Conservation (phyloP, 768 basidiomycete species). For the Mycena floridula region DNA sequence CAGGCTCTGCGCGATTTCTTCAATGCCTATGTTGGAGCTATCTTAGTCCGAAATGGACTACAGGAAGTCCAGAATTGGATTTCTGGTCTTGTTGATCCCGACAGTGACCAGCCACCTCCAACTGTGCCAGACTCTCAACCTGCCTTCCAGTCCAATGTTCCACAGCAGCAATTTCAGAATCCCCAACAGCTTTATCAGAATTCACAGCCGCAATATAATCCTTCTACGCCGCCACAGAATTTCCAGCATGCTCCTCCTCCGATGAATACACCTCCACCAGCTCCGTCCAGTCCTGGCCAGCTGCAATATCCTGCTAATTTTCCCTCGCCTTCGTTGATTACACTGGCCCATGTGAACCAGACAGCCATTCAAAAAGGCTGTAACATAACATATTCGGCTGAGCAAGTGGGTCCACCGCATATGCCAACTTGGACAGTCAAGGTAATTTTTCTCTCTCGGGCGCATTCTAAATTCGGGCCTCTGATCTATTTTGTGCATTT, state of each 20-base stretch:
- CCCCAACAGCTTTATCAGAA: not conserved
- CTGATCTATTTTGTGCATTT: no score
- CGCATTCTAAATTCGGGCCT: no score
- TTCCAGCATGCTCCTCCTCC: conserved; percentile 10
- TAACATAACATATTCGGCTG: conserved; percentile 39
- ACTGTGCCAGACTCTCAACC: no score
- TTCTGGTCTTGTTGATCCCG: conserved; percentile 28
- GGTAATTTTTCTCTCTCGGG: no score
- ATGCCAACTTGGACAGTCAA: conserved; percentile 53
- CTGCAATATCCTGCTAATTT: conserved; percentile 28
- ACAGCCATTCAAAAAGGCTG: conserved; percentile 42
- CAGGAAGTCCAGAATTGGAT: conserved; percentile 32
- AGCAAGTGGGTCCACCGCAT: conserved; percentile 45
- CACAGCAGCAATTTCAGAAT: no score
- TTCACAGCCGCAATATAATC: conserved; percentile 1
- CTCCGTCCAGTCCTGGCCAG: conserved; percentile 8
- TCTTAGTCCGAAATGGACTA: conserved; percentile 32
- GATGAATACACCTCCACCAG: conserved; percentile 11
- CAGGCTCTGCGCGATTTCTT: conserved; percentile 21
- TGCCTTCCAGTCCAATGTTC: no score
- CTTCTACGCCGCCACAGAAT: conserved; percentile 17
- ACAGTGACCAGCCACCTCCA: conserved; percentile 16
- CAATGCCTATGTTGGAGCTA: conserved; percentile 39
- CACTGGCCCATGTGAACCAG: conserved; percentile 47
- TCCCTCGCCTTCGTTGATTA: conserved; percentile 21